phyloP scores from a whole-genome alignment of 768 basidiomycete species.

The Leccinum broughii region DNA sequence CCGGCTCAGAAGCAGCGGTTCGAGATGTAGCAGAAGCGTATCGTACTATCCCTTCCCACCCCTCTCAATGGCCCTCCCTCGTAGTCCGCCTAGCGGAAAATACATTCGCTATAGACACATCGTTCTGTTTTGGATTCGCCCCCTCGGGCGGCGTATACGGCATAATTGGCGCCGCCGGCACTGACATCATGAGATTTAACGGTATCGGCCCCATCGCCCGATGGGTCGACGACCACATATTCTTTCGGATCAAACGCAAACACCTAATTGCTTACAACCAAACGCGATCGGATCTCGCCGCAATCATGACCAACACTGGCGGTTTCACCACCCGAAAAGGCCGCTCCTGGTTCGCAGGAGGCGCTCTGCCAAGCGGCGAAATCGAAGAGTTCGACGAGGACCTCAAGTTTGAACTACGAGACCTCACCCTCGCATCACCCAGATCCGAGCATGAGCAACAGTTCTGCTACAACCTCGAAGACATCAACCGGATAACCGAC shows the following conservation, averaged over 20 bases:
- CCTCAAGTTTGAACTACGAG: no score
- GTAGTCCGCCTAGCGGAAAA: background rate
- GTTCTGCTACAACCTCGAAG: no score
- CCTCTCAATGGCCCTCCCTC: background rate
- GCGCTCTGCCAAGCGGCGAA: accelerated
- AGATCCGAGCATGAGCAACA: no score
- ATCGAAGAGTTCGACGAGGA: background rate
- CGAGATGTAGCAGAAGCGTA: background rate
- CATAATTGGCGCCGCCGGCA: background rate
- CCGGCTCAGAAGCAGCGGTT: background rate
- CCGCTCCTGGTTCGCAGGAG: background rate
- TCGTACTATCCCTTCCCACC: background rate
- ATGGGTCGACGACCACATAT: background rate
- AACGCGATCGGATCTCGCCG: background rate
- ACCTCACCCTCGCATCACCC: no score
- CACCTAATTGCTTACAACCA: background rate
- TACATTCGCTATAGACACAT: background rate
- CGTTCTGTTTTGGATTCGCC: background rate
- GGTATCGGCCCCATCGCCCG: background rate
- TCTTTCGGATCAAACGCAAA: background rate
- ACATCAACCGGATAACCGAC: no score
- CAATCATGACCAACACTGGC: background rate
- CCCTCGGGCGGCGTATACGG: background rate
- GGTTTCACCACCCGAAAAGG: background rate
- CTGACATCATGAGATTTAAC: background rate